phyloP scores from a whole-genome alignment of 768 basidiomycete genomes.

The Serendipita sp. region DNA sequence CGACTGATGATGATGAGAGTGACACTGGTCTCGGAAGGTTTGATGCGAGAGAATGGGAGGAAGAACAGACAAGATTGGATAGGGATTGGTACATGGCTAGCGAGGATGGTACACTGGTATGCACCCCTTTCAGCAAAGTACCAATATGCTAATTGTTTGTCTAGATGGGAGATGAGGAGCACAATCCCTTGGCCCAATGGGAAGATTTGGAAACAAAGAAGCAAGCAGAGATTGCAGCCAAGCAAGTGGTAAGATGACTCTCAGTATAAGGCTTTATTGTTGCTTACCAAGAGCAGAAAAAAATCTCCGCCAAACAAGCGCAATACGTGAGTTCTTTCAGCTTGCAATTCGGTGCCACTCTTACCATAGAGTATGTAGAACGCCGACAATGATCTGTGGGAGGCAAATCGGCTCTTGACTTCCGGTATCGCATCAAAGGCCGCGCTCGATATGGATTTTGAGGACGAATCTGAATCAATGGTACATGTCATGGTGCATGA shows the following conservation, averaged over 20 bases:
- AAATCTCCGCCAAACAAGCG: constrained; percentile 84
- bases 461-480: constrained; percentile 89
- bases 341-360: neutral
- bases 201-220: constrained; percentile 62
- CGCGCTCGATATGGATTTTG: constrained; percentile 81
- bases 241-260: constrained; percentile 40
- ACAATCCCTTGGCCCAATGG: constrained; percentile 84
- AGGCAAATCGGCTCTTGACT: constrained; percentile 91
- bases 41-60: constrained; percentile 87
- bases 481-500: constrained; percentile 97
- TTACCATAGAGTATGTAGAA: constrained; percentile 35
- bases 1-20: constrained; percentile 46
- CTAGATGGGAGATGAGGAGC: constrained; percentile 62
- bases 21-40: constrained; percentile 30
- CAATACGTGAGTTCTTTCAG: constrained; percentile 57
- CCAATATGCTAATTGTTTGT: neutral
- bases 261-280: neutral
- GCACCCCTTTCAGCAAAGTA: constrained; percentile 3
- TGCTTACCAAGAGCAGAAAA: constrained; percentile 33
- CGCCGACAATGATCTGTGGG: constrained; percentile 97
- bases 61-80: constrained; percentile 82
- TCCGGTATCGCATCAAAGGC: constrained; percentile 86
- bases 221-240: constrained; percentile 57
- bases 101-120: constrained; percentile 66
- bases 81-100: constrained; percentile 93